Conservation (phyloP, 2,329 filamentous ascomycete genomes). For the Thelonectria olida region DNA sequence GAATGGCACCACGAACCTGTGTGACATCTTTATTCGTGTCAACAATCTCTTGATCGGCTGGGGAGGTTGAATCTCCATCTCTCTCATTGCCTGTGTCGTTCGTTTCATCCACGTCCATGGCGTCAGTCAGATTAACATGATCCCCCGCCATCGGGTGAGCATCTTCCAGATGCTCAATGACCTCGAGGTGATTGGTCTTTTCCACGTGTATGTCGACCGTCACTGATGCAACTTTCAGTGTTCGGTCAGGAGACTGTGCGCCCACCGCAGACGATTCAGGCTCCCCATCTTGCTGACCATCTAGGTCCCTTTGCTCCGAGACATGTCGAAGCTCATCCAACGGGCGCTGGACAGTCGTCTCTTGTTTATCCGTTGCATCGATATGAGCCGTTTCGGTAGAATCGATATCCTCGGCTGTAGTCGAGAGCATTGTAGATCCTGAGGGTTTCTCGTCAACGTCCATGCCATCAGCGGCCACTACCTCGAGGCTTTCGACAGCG, state of each 20-base stretch:
- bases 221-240: slow-evolving; percentile 9
- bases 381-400: background rate
- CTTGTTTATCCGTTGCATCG: slow-evolving; percentile 3
- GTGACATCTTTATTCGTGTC: slow-evolving; percentile 23
- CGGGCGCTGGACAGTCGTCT: background rate
- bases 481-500: background rate
- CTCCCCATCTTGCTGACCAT: background rate
- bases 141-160: slow-evolving; percentile 1
- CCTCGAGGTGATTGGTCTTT: background rate
- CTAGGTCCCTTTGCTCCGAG: background rate
- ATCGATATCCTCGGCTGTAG: background rate
- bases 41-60: slow-evolving; percentile 10
- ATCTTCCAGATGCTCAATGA: slow-evolving; percentile 1
- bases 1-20: slow-evolving; percentile 16
- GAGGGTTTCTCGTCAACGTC: slow-evolving; percentile 16
- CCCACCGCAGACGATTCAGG: background rate
- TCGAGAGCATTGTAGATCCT: background rate
- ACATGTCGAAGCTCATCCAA: slow-evolving; percentile 1
- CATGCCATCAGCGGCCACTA: background rate
- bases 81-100: background rate
- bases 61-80: slow-evolving; percentile 3
- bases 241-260: slow-evolving; percentile 17
- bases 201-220: slow-evolving; percentile 8
- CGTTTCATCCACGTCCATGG: slow-evolving; percentile 35
- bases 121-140: slow-evolving; percentile 11